Conservation (phyloP, 257 asterid species). For the Jaltomata sinuosa region DNA sequence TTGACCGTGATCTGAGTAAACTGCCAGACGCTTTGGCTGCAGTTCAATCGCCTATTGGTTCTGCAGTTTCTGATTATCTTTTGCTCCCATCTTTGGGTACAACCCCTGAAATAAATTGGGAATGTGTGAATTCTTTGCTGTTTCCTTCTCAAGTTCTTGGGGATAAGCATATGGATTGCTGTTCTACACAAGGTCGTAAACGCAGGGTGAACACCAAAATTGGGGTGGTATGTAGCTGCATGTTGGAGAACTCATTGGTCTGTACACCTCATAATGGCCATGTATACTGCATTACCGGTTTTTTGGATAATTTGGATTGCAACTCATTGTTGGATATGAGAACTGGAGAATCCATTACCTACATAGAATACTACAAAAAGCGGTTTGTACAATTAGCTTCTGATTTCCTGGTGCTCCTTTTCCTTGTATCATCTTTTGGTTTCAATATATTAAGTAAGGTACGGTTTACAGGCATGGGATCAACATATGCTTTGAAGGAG, state of each 20-base stretch:
- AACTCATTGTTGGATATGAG: constrained; percentile 27
- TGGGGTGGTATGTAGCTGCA: constrained; percentile 49
- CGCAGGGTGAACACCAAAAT: constrained; percentile 28
- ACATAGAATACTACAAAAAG: constrained; percentile 29
- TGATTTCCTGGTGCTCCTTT: not conserved
- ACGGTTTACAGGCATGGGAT: constrained; percentile 49
- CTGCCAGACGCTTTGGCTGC: constrained; percentile 18
- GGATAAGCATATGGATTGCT: constrained; percentile 10
- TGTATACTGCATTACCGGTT: constrained; percentile 46
- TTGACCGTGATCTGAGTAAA: constrained; percentile 32
- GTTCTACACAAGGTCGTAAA: constrained; percentile 4
- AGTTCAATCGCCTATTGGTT: constrained; percentile 4
- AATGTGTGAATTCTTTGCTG: constrained; percentile 27
- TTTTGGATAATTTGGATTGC: constrained; percentile 31
- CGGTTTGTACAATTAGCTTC: constrained; percentile 27
- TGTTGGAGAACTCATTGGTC: constrained; percentile 57
- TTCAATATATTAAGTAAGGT: not conserved
- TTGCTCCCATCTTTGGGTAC: constrained; percentile 45
- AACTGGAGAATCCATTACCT: constrained; percentile 35
- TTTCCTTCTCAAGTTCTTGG: not conserved
- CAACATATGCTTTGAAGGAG: constrained; percentile 26
- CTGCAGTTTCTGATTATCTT: constrained; percentile 43
- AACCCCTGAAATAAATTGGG: constrained; percentile 41
- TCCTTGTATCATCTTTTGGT: not conserved
- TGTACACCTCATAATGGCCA: constrained; percentile 59